Percentiles rank a stretch among this genome's conserved stretches.
These are phyloP conservation scores for Citrus mangshanensis DNA, from an alignment of 345 rosid genomes.

Conservation along the genomic window DNA sequence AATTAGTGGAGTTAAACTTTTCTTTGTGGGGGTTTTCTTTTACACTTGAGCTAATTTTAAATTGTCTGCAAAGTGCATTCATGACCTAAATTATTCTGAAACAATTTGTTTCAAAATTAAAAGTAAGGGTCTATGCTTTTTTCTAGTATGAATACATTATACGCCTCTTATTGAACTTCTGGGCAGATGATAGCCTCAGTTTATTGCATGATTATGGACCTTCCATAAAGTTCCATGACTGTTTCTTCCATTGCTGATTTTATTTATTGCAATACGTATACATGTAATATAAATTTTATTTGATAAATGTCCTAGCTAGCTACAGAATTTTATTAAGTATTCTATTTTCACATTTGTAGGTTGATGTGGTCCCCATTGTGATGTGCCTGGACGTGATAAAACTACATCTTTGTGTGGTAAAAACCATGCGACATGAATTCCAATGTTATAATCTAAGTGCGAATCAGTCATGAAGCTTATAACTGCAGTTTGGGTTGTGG, in stretches of 20 bases:
- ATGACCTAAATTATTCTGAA: background rate
- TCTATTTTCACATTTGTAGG: conserved; percentile 38
- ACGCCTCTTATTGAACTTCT: background rate
- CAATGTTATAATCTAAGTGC: too few relatives aligned
- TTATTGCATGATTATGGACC: background rate
- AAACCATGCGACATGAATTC: too few relatives aligned
- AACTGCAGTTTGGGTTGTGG: conserved; percentile 90
- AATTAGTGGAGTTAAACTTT: background rate
- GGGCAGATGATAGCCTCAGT: background rate
- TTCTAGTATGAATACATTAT: background rate
- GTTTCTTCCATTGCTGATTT: background rate
- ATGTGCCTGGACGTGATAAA: conserved; percentile 62
- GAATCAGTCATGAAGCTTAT: conserved; percentile 63
- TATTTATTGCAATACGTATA: background rate
- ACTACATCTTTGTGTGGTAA: conserved; percentile 66
- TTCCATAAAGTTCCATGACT: background rate
- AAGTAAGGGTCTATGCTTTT: background rate
- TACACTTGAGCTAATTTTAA: too few relatives aligned
- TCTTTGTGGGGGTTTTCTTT: background rate
- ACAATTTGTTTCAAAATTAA: background rate
- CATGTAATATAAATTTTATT: background rate
- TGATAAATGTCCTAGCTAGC: background rate
- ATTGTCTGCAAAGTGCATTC: background rate
- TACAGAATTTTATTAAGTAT: background rate
- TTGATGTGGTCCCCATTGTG: conserved; percentile 54